Percentiles rank a stretch among this genome's conserved stretches.
These are phyloP conservation scores for Spiromastix sp. DNA, from an alignment of 2,329 filamentous ascomycete genomes.

Conservation along the genomic window DNA sequence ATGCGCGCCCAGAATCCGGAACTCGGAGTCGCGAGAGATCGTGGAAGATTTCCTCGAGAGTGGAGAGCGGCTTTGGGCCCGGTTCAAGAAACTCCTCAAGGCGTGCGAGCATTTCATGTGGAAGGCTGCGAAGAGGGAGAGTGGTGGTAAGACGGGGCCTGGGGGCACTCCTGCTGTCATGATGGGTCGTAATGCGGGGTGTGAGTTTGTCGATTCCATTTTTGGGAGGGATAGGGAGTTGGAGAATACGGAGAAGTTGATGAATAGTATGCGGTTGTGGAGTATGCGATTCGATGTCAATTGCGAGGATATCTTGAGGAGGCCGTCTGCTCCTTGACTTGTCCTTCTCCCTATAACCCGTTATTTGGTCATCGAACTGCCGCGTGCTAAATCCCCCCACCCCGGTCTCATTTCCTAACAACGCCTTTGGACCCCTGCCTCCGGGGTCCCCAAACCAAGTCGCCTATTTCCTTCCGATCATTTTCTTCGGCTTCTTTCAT, in stretches of 20 bases:
- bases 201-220: constrained; percentile 91
- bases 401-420: no score
- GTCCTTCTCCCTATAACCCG: no score
- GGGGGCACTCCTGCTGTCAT: no score
- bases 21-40: constrained; percentile 63
- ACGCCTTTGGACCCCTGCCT: no score
- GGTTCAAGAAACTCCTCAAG: constrained; percentile 78
- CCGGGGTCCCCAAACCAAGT: no score
- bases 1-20: constrained; percentile 60
- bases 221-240: constrained; percentile 87
- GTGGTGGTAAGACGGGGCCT: constrained; percentile 47
- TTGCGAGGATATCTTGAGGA: constrained; percentile 65
- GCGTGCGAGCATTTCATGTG: constrained; percentile 92
- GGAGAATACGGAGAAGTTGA: constrained; percentile 82
- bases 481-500: no score
- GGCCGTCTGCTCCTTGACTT: neutral
- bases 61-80: constrained; percentile 75
- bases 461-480: no score
- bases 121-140: constrained; percentile 67
- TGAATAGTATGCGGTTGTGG: constrained; percentile 81
- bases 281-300: constrained; percentile 92
- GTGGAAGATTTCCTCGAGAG: constrained; percentile 84
- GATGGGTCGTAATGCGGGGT: constrained; percentile 84
- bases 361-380: no score
- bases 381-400: no score